A percentile compares a stretch with the other conserved stretches of the same genome.
Conservation (phyloP, 192 early-diverging fungal species). For the Coemansia sp. region DNA sequence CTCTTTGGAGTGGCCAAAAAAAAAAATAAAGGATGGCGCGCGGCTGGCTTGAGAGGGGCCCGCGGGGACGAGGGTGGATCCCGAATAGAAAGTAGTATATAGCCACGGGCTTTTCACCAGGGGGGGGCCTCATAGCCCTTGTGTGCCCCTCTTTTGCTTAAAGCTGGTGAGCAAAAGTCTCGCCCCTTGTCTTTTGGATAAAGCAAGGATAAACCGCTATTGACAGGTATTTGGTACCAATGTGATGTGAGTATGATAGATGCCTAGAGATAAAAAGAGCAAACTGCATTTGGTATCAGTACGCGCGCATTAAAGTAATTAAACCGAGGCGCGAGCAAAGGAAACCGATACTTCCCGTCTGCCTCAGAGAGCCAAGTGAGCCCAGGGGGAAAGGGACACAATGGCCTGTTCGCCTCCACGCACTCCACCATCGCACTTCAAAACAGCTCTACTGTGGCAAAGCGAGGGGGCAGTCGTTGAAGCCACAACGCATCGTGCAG, state of each 20-base stretch:
- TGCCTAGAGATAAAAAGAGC: not conserved
- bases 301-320: slow-evolving; percentile 2
- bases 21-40: slow-evolving; percentile 1
- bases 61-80: not conserved
- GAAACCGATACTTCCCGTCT: not conserved
- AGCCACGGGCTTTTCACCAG: not conserved
- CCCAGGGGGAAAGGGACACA: not conserved
- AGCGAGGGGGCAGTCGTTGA: not conserved
- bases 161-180: not conserved
- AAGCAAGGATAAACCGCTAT: not conserved
- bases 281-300: not conserved
- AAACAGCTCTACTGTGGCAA: not conserved
- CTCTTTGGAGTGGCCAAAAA: not conserved
- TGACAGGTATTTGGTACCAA: not conserved
- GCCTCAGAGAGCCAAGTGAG: not conserved
- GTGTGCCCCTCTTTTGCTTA: not conserved
- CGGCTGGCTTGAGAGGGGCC: not conserved
- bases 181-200: not conserved
- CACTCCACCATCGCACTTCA: slow-evolving; percentile 1
- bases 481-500: slow-evolving; percentile 2
- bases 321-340: not conserved
- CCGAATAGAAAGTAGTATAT: slow-evolving; percentile 1
- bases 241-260: not conserved
- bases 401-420: not conserved
- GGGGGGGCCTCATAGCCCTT: not conserved